Evolutionary conservation across 768 basidiomycete species (phyloP), one percentile per base, ranked within the genome.

Genomic region (Boletus subcaerulescens): DNA sequence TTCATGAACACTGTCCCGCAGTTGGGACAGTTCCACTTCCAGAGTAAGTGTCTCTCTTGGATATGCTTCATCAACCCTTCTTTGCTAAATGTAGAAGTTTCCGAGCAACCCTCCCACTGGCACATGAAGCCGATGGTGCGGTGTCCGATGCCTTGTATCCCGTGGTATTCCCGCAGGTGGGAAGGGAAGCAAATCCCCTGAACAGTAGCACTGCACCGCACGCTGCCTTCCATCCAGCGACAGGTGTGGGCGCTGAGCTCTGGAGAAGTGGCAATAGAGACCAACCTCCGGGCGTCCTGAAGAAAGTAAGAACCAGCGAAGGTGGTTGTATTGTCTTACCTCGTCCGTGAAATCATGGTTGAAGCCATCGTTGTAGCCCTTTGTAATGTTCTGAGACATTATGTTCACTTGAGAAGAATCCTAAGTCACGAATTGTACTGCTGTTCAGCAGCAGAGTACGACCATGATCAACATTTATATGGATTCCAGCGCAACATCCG

Each of bases 311-410:
- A 53, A 45, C 44, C 14, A 32, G 45, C 3, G 48, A 55, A 7
- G 31, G 17, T 11, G 5, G 15, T 26, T 15, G 10, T n/a, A 43
- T 38, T 29, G 26, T 20, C 50, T 47, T 48, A 68, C 67, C 60
- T 70, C 65, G 43, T 69, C 67, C 0, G 68, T 70, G 46, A 69
- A 69, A 44, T 68, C 51, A 17, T 65, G 68, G 38, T 70, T 70
- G 52, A 46, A 69, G 26, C 65, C 68, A 42, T 60, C 68, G 18
- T 57, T 40, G 33, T 54, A 45, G 55, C 5, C 11, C 32, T 46
- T 56, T n/a, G 57, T 18, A n/a, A 20, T 11, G 46, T 56, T 59
- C 50, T 54, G 64, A 41, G 66, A 33, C 65, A 70, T 70, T 29
- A 38, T 38, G 40, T 22, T 47, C 15, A 18, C 43, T 49, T 49